phyloP scores from a whole-genome alignment of 768 basidiomycete species.

The Auriscalpium vulgare region DNA sequence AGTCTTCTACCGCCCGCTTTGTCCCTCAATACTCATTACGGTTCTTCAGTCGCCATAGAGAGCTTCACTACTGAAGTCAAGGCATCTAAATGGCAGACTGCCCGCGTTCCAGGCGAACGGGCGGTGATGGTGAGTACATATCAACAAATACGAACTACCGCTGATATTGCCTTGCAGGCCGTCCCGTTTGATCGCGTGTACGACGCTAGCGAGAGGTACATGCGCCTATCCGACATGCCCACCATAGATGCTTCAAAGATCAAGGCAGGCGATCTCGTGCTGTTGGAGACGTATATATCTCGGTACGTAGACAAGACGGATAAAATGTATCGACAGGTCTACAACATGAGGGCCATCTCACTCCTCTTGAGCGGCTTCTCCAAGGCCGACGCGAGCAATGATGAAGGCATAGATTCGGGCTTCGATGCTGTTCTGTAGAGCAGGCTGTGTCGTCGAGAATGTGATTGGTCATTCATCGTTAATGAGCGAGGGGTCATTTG shows the following conservation, averaged over 20 bases:
- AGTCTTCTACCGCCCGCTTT: too few relatives aligned
- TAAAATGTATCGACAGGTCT: background rate
- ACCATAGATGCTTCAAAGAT: background rate
- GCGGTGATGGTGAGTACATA: background rate
- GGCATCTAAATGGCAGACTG: background rate
- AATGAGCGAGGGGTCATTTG: too few relatives aligned
- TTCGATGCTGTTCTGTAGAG: too few relatives aligned
- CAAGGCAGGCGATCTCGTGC: background rate
- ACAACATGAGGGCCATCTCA: background rate
- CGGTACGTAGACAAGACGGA: background rate
- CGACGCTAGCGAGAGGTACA: background rate
- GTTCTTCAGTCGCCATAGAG: too few relatives aligned
- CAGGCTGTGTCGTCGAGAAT: too few relatives aligned
- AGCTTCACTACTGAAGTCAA: background rate
- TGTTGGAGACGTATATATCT: background rate
- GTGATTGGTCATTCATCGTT: too few relatives aligned
- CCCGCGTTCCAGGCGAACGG: background rate
- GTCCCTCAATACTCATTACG: too few relatives aligned
- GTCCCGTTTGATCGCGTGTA: background rate
- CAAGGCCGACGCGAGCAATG: too few relatives aligned
- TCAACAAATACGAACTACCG: too few relatives aligned
- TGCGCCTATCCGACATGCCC: background rate
- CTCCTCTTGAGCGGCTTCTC: background rate
- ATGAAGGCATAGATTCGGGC: too few relatives aligned
- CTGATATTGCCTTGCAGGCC: background rate